Conservation (phyloP, 495 filamentous ascomycete genomes). For the Corynascus novoguineensis region DNA sequence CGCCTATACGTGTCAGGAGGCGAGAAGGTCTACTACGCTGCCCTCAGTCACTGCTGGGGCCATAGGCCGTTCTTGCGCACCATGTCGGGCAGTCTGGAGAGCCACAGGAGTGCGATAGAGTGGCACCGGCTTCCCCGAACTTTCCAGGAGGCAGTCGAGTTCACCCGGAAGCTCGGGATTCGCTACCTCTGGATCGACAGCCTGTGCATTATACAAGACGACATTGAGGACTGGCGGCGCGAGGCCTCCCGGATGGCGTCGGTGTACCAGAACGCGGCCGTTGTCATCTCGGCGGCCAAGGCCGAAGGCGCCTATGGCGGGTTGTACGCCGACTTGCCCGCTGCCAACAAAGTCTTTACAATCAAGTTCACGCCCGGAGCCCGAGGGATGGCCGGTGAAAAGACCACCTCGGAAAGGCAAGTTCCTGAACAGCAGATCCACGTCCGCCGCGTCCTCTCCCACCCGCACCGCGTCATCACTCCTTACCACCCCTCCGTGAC, state of each 20-base stretch:
- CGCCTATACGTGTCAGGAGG: slow-evolving; percentile 7
- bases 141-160: slow-evolving; percentile 24
- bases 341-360: neutral
- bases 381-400: no score
- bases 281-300: slow-evolving; percentile 19
- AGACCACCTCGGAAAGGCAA: neutral
- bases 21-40: neutral
- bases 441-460: slow-evolving; percentile 4
- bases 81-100: neutral
- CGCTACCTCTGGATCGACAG: slow-evolving; percentile 37
- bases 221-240: slow-evolving; percentile 14
- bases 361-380: neutral
- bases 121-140: slow-evolving; percentile 15
- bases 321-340: neutral
- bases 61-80: slow-evolving; percentile 1
- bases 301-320: slow-evolving; percentile 6
- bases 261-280: slow-evolving; percentile 6
- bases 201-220: slow-evolving; percentile 36
- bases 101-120: neutral
- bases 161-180: slow-evolving; percentile 23
- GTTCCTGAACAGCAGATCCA: no score
- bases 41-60: slow-evolving; percentile 16
- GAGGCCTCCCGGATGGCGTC: slow-evolving; percentile 16
- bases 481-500: neutral
- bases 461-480: slow-evolving; percentile 1